These are phyloP conservation scores for Aspergillus saccharolyticus DNA, from an alignment of 495 filamentous ascomycete species.

Conservation along the genomic window DNA sequence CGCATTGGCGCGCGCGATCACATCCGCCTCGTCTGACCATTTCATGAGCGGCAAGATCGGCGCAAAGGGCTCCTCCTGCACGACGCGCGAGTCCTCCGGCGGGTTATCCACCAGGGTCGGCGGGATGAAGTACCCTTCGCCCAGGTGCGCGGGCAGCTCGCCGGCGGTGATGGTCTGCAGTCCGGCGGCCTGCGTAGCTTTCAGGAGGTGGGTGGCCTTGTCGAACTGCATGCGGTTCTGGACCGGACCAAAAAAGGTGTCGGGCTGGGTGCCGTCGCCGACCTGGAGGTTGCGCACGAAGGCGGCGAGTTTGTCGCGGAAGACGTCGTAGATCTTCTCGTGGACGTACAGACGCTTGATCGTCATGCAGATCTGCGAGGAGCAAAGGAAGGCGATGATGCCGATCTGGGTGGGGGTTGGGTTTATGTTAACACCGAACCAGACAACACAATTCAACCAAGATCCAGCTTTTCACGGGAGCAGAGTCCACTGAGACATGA, in stretches of 20 bases:
- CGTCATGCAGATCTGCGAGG: conserved; percentile 45
- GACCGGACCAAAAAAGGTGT: conserved; percentile 48
- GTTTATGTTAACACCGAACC: no score
- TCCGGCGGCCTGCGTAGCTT: conserved; percentile 38
- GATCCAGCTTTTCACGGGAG: no score
- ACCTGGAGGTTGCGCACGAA: conserved; percentile 46
- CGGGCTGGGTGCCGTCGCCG: conserved; percentile 34
- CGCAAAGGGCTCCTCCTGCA: conserved; percentile 38
- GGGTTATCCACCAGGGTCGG: conserved; percentile 55
- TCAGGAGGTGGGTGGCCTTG: conserved; percentile 43
- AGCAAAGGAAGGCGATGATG: conserved; percentile 52
- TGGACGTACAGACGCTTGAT: conserved; percentile 65
- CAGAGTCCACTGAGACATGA: no score
- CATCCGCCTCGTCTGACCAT: conserved; percentile 50
- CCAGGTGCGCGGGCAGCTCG: conserved; percentile 27
- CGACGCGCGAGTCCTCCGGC: conserved; percentile 42
- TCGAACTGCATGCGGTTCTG: conserved; percentile 55
- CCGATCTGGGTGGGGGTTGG: conserved; percentile 13
- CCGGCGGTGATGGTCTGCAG: conserved; percentile 29
- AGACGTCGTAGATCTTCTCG: conserved; percentile 56
- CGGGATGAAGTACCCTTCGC: conserved; percentile 39
- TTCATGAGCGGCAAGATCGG: conserved; percentile 49
- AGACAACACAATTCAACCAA: no score
- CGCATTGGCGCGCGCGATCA: conserved; percentile 48
- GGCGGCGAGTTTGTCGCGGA: conserved; percentile 49